Evolutionary conservation across 768 basidiomycete species (phyloP), one percentile per base, ranked within the genome.

Genomic region (Boletus reticulatus): DNA sequence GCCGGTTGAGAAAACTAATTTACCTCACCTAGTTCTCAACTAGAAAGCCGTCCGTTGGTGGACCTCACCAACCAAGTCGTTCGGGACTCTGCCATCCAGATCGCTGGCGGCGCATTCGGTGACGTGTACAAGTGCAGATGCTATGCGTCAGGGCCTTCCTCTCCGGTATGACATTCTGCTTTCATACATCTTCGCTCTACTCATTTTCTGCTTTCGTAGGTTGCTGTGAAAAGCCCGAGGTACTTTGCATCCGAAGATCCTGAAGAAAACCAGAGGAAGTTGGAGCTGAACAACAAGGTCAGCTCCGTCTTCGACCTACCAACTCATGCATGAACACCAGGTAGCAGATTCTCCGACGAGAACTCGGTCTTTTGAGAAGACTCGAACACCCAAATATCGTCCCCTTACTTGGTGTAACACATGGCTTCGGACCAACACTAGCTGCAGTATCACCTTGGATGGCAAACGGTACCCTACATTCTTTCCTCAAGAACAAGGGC

Each of bases 61-160:
- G 50, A 50, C 16, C 39, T 50, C 31, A 50, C 41, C 12, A 5
- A 34, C 16, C 19, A 22, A 13, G 13, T 50, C 6, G 20, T 1
- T 34, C 31, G 41, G 14, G 29, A 42, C 7, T 50, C 50, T 1
- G 38, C 38, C 7, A 31, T 29, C 8, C 48, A 6, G 0, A n/a
- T 50, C 11, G 14, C 34, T 12, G 41, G 34, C 34, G 53, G 56
- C 9, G 46, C 56, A 6, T 48, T 31, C n/a, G 29, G 45, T 7
- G 46, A 57, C 19, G 53, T 57, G 0, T 57, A 38, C 56, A 57
- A 44, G 34, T 57, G 56, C 34, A 42, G 17, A 19, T 37, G 50
- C 6, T 6, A 12, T 4, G 7, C 17, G 4, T 20, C 34, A 10
- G 56, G 46, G 27, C 24, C 36, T 19, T 38, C 36, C 5, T 57